Evolutionary conservation across 352 stramenopile species (phyloP).

Genomic region (Pythium phragmiticola): DNA sequence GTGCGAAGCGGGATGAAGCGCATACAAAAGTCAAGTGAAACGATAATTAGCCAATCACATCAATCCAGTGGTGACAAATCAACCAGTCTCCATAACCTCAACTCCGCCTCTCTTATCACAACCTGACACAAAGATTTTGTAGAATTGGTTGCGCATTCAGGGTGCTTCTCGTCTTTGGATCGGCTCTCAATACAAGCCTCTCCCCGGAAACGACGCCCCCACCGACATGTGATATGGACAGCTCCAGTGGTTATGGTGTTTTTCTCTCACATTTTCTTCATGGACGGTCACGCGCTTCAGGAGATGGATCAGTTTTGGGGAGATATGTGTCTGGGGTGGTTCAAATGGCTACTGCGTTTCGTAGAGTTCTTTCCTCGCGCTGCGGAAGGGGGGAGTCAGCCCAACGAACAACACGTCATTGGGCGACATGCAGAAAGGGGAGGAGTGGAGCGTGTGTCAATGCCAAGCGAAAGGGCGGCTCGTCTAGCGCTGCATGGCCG

Average conservation of each 20-base stretch:
- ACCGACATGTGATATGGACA: not conserved
- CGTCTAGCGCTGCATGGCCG: constrained; percentile 28
- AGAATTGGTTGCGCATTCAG: not conserved
- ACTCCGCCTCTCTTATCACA: constrained; percentile 3
- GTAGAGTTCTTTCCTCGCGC: not conserved
- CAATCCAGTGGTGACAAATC: not conserved
- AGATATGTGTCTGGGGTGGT: not conserved
- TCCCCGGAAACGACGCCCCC: not conserved
- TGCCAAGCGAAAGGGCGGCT: not conserved
- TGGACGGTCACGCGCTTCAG: not conserved
- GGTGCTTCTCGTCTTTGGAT: constrained; percentile 8
- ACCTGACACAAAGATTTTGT: not conserved
- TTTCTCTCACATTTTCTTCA: constrained; percentile 2
- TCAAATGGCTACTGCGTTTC: constrained; percentile 1
- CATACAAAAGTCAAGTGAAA: constrained; percentile 11
- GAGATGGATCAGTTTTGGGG: not conserved
- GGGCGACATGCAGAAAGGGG: not conserved
- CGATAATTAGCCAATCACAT: constrained; percentile 1
- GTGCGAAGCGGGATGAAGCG: not conserved
- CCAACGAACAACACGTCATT: not conserved
- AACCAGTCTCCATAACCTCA: constrained; percentile 25
- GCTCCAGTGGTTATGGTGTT: not conserved
- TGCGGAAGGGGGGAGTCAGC: not conserved
- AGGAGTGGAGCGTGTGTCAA: not conserved
- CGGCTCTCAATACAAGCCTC: constrained; percentile 22